Evolutionary conservation across 306 rosid genomes (phyloP).

Genomic region (Trifolium subterraneum): DNA sequence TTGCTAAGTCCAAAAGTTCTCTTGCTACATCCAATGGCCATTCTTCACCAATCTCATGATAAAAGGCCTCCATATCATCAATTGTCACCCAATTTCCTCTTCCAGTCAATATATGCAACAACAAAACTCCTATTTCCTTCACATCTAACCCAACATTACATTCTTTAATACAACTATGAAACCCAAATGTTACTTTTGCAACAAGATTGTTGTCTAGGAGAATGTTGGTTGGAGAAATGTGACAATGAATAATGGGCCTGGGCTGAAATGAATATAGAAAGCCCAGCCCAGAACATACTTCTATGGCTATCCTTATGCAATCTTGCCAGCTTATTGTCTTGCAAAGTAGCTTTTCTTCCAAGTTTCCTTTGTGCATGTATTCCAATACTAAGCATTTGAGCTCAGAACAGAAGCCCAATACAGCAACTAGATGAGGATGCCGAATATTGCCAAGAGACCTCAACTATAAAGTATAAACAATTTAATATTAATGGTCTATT

Average conservation of each 20-base stretch:
- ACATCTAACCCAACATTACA: slow-evolving; percentile 46
- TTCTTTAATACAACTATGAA: slow-evolving; percentile 26
- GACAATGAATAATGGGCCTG: slow-evolving; percentile 58
- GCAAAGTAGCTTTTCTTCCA: slow-evolving; percentile 54
- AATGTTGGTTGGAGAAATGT: slow-evolving; percentile 53
- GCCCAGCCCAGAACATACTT: slow-evolving; percentile 63
- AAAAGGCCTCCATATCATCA: slow-evolving; percentile 24
- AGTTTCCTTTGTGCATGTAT: slow-evolving; percentile 72
- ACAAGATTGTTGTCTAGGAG: slow-evolving; percentile 68
- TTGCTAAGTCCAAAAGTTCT: slow-evolving; percentile 51
- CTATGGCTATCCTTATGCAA: slow-evolving; percentile 55
- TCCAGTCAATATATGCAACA: slow-evolving; percentile 56
- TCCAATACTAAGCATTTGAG: slow-evolving; percentile 66
- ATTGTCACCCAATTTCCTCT: slow-evolving; percentile 52
- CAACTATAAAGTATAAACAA: slow-evolving; percentile 59
- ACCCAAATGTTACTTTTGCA: slow-evolving; percentile 60
- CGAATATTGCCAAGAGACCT: slow-evolving; percentile 56
- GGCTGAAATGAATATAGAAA: slow-evolving; percentile 54
- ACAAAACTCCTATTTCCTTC: slow-evolving; percentile 58
- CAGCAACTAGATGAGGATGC: slow-evolving; percentile 76
- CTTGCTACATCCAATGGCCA: slow-evolving; percentile 72
- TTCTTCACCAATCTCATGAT: slow-evolving; percentile 56
- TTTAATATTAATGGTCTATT: not conserved
- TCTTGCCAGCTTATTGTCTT: slow-evolving; percentile 59
- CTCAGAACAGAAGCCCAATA: slow-evolving; percentile 69